phyloP scores from a whole-genome alignment of 306 rosid genomes.

The Sicyos baderoa region DNA sequence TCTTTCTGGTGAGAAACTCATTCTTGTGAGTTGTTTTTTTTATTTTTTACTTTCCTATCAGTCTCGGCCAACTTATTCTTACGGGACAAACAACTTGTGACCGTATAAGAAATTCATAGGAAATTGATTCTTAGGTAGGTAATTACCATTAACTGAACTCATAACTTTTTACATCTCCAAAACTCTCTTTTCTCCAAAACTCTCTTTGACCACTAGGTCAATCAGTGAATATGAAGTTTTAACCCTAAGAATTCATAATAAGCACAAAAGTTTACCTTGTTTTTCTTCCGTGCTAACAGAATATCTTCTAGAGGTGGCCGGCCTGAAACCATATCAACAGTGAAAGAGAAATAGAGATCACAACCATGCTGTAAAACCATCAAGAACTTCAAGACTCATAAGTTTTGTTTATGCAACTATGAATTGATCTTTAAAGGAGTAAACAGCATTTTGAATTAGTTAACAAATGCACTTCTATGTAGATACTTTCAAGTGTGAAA shows the following conservation, averaged over 20 bases:
- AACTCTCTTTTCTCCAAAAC: no score
- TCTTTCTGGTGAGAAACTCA: background rate
- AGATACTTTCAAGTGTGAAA: background rate
- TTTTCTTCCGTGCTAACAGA: slow-evolving; percentile 51
- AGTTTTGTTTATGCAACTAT: background rate
- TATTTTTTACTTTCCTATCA: no score
- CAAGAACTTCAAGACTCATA: background rate
- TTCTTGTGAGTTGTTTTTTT: background rate
- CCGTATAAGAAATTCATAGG: no score
- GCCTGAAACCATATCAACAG: slow-evolving; percentile 37
- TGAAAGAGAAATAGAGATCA: background rate
- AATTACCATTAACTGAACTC: no score
- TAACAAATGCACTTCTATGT: background rate
- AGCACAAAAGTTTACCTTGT: slow-evolving; percentile 37
- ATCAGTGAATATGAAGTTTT: background rate
- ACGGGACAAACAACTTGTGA: no score
- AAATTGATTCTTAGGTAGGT: no score
- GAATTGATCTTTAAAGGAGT: background rate
- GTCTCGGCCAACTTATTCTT: no score
- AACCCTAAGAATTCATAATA: background rate
- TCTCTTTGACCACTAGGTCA: no score
- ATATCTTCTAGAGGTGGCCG: slow-evolving; percentile 71
- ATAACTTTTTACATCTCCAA: no score
- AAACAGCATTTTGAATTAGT: background rate
- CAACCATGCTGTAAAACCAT: slow-evolving; percentile 7